These are phyloP conservation scores for Hypoxylon perforatum DNA, from an alignment of 495 filamentous ascomycete genomes.

Conservation along the genomic window DNA sequence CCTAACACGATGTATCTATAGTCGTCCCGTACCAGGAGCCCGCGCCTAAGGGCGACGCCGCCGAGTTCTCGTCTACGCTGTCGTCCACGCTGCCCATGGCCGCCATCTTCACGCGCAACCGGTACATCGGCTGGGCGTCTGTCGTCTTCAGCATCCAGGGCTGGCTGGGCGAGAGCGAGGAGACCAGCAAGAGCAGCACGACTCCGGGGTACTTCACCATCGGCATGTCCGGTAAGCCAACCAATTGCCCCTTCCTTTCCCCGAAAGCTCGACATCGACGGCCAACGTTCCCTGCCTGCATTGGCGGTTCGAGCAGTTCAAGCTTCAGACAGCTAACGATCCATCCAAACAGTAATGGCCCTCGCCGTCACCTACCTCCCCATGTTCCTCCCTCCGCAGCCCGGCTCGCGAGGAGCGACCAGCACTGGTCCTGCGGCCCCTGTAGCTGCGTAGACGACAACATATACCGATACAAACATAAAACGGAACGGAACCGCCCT, in stretches of 20 bases:
- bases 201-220: conserved; percentile 89
- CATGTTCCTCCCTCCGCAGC: conserved; percentile 77
- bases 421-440: conserved; percentile 58
- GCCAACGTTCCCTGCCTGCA: no score
- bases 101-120: conserved; percentile 91
- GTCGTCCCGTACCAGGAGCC: conserved; percentile 65
- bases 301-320: no score
- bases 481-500: neutral
- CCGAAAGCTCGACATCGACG: no score
- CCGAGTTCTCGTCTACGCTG: conserved; percentile 72
- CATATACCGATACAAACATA: conserved; percentile 2
- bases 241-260: conserved; percentile 2
- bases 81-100: conserved; percentile 91
- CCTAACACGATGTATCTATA: conserved; percentile 38
- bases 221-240: conserved; percentile 82
- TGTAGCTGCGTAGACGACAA: conserved; percentile 19
- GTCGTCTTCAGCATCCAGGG: conserved; percentile 85
- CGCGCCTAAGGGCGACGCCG: conserved; percentile 54
- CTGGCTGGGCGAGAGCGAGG: conserved; percentile 87
- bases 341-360: conserved; percentile 71
- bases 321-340: neutral
- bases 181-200: conserved; percentile 69
- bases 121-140: conserved; percentile 88
- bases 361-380: conserved; percentile 85
- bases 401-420: conserved; percentile 43